Evolutionary conservation across 345 rosid genomes (phyloP).

Genomic region (thale cress (Arabidopsis thaliana)): DNA sequence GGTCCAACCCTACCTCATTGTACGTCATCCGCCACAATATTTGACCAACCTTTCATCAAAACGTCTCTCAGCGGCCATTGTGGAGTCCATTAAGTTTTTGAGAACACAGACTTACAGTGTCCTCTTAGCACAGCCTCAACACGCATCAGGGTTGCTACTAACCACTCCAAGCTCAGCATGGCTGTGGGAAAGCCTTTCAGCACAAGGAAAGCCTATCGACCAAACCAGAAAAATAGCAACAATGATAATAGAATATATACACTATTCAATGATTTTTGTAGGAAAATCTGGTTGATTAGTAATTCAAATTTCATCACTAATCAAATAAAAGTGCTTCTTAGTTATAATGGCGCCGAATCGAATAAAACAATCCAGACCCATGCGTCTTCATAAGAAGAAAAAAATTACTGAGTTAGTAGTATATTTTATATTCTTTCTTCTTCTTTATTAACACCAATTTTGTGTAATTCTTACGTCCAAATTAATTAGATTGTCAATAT

Average conservation of each 20-base stretch:
- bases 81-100: too few species aligned
- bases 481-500: constrained; percentile 4
- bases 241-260: constrained; percentile 5
- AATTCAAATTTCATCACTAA: neutral
- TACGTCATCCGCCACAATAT: too few species aligned
- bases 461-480: constrained; percentile 19
- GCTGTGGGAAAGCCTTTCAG: too few species aligned
- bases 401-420: neutral
- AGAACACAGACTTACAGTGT: too few species aligned
- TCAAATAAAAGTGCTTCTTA: constrained; percentile 2
- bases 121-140: too few species aligned
- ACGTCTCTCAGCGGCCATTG: too few species aligned
- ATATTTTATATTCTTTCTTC: too few species aligned
- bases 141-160: too few species aligned
- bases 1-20: too few species aligned
- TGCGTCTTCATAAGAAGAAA: neutral
- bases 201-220: too few species aligned
- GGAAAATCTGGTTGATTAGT: constrained; percentile 10
- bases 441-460: neutral
- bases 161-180: too few species aligned
- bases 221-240: neutral
- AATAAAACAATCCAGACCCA: constrained; percentile 2
- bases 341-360: constrained; percentile 29
- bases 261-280: constrained; percentile 5
- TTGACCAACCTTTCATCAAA: too few species aligned